Conservation (phyloP, 345 rosid genomes). For the Eucalyptus sp. region DNA sequence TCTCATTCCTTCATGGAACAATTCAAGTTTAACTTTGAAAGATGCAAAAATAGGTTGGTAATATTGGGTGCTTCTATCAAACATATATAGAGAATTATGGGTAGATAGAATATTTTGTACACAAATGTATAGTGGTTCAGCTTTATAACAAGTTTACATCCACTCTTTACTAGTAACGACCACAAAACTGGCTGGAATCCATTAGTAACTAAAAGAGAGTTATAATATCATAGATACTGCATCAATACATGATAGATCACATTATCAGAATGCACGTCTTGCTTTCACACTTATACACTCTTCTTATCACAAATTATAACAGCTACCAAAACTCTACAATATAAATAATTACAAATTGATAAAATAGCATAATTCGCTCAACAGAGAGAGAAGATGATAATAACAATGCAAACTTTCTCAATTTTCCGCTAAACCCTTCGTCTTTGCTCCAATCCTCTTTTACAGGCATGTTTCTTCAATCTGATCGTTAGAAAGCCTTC, state of each 20-base stretch:
- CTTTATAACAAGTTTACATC: neutral
- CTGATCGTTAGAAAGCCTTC: neutral
- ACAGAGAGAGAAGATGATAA: neutral
- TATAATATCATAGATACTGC: neutral
- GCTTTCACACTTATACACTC: neutral
- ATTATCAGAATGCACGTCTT: fast-evolving
- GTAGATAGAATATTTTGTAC: neutral
- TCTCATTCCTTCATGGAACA: neutral
- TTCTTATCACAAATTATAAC: neutral
- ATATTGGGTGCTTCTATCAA: neutral
- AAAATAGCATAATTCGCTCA: neutral
- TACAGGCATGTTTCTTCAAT: neutral
- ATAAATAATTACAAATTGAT: neutral
- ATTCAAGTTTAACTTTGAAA: neutral
- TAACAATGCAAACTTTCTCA: neutral
- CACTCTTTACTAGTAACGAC: neutral
- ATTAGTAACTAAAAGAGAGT: neutral
- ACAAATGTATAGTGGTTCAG: neutral
- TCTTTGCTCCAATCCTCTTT: neutral
- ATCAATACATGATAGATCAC: neutral
- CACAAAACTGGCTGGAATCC: neutral
- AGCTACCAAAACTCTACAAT: neutral
- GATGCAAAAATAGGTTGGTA: neutral
- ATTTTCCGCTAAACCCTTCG: neutral
- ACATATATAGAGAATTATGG: neutral